These are phyloP conservation scores for Coleophoma eucalyptorum DNA, from an alignment of 2,329 filamentous ascomycete genomes.

Conservation along the genomic window DNA sequence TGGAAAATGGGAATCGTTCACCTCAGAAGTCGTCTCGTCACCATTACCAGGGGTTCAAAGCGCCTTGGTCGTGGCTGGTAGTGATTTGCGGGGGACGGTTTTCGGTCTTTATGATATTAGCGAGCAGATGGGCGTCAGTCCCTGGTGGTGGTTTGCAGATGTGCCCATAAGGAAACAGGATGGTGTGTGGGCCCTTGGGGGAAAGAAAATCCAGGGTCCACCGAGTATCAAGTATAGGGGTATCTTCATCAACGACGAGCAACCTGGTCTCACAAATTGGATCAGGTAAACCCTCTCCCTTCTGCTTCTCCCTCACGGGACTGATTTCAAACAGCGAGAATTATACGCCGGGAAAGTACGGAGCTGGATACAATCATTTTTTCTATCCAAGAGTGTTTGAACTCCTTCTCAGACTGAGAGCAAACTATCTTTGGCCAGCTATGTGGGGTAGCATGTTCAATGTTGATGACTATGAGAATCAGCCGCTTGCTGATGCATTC, in stretches of 20 bases:
- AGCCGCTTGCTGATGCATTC: conserved; percentile 68
- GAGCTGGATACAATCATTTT: conserved; percentile 47
- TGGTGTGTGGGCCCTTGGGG: conserved; percentile 42
- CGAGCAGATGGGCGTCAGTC: conserved; percentile 70
- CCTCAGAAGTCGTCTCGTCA: conserved; percentile 51
- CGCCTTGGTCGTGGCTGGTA: conserved; percentile 65
- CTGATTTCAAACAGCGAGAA: conserved; percentile 31
- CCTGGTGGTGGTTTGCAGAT: conserved; percentile 57
- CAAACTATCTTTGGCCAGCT: conserved; percentile 74
- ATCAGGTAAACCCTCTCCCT: conserved; percentile 31
- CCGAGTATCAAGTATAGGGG: conserved; percentile 55
- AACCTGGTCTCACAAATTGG: conserved; percentile 62
- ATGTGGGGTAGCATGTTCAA: conserved; percentile 70
- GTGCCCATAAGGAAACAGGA: conserved; percentile 39
- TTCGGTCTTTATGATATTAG: conserved; percentile 69
- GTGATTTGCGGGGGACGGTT: conserved; percentile 62
- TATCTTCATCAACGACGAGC: conserved; percentile 58
- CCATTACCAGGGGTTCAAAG: conserved; percentile 51
- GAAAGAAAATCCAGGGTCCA: conserved; percentile 40
- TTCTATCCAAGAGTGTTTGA: conserved; percentile 71
- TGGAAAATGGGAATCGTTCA: conserved; percentile 68
- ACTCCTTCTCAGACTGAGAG: conserved; percentile 62
- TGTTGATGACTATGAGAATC: conserved; percentile 65
- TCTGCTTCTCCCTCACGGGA: background rate
- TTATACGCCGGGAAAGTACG: conserved; percentile 33